A percentile compares a stretch with the other conserved stretches of the same genome.
These are phyloP conservation scores for Straminergon stramineum DNA, from an alignment of 225 moss, liverwort and hornwort species.

Conservation along the genomic window DNA sequence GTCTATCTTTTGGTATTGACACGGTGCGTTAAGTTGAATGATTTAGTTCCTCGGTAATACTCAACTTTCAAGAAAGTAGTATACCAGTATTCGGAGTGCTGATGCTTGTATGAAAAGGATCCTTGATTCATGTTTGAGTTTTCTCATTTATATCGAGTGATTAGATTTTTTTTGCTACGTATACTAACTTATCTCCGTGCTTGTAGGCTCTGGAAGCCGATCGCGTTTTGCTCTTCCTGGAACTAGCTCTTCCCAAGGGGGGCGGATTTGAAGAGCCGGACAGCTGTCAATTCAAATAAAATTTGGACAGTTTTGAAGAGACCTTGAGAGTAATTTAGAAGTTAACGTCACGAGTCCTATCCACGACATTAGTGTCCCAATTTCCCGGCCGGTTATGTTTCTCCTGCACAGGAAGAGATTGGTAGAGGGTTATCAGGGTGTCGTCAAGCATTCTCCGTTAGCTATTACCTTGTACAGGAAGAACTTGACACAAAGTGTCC, in stretches of 20 bases:
- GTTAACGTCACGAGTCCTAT: background rate
- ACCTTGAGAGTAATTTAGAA: background rate
- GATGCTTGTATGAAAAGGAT: background rate
- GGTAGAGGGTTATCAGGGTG: background rate
- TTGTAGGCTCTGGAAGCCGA: constrained; percentile 36
- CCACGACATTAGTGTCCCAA: background rate
- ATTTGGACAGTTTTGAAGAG: background rate
- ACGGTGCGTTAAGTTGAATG: background rate
- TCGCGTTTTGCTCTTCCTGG: constrained; percentile 40
- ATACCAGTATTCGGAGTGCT: background rate
- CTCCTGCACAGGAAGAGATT: constrained; percentile 6
- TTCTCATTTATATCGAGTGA: background rate
- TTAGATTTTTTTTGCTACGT: background rate
- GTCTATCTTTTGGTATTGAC: background rate
- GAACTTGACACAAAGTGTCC: background rate
- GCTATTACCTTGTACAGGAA: constrained; percentile 5
- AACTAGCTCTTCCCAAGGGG: constrained; percentile 24
- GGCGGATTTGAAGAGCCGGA: background rate
- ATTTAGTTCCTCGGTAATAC: background rate
- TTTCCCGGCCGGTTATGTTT: background rate
- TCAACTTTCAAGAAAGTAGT: background rate
- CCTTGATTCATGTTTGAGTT: background rate
- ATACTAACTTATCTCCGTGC: background rate
- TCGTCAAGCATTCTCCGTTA: background rate
- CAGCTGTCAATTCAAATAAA: background rate